These are phyloP conservation scores for Trichoderma endophyticum DNA, from an alignment of 2,329 filamentous ascomycete genomes.

Conservation along the genomic window DNA sequence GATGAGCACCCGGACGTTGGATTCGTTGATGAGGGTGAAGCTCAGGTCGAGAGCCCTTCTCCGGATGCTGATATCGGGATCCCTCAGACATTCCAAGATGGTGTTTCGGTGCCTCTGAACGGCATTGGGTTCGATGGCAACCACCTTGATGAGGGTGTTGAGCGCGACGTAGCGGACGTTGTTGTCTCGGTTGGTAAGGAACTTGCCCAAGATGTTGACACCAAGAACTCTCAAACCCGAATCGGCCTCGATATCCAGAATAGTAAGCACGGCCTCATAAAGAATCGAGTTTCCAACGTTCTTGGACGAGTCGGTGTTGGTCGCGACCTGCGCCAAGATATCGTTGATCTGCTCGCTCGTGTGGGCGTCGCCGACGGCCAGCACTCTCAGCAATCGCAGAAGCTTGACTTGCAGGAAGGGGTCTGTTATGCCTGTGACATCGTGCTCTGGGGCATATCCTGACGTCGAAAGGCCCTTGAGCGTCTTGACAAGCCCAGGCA, in stretches of 20 bases:
- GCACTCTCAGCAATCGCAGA: conserved; percentile 75
- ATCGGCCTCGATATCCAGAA: conserved; percentile 96
- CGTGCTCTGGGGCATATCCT: conserved; percentile 95
- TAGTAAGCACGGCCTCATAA: conserved; percentile 95
- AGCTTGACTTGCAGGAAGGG: conserved; percentile 98
- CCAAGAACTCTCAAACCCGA: conserved; percentile 90
- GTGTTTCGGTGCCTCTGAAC: conserved; percentile 97
- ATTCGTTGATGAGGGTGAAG: conserved; percentile 96
- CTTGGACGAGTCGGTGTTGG: conserved; percentile 96
- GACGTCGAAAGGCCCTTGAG: conserved; percentile 91
- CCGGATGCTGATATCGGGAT: conserved; percentile 97
- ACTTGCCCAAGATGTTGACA: conserved; percentile 98
- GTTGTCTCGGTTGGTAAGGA: conserved; percentile 97
- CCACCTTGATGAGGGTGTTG: conserved; percentile 96
- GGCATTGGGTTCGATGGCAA: conserved; percentile 95
- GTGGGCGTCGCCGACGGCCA: conserved; percentile 80
- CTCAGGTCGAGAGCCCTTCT: conserved; percentile 93
- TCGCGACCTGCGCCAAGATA: conserved; percentile 94
- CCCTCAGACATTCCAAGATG: conserved; percentile 90
- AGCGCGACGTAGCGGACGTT: conserved; percentile 98
- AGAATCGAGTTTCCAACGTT: conserved; percentile 98
- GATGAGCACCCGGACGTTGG: conserved; percentile 90
- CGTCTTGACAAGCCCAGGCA: conserved; percentile 82
- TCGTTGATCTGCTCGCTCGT: conserved; percentile 98
- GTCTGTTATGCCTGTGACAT: conserved; percentile 96